These are phyloP conservation scores for Xylariaceae sp. DNA, from an alignment of 2,329 filamentous ascomycete genomes.

Conservation along the genomic window DNA sequence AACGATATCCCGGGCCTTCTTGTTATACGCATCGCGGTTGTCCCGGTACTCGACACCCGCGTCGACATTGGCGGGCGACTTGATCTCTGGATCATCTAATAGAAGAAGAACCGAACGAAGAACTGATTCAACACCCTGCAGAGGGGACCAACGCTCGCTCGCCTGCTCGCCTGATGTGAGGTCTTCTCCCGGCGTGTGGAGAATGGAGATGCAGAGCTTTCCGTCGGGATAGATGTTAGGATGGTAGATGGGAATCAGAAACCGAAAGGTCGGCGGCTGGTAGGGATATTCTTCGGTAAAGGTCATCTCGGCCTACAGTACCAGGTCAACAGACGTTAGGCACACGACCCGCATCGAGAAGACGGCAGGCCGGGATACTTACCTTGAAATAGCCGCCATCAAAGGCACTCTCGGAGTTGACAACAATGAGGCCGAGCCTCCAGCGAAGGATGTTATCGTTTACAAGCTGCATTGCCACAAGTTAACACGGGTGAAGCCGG, in stretches of 20 bases:
- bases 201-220: conserved; percentile 90
- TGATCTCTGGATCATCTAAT: conserved; percentile 89
- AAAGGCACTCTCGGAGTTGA: conserved; percentile 88
- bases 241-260: conserved; percentile 73
- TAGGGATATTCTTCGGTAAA: conserved; percentile 90
- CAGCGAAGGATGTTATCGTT: conserved; percentile 82
- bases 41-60: conserved; percentile 82
- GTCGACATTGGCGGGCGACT: conserved; percentile 90
- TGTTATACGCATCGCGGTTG: conserved; percentile 62
- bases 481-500: conserved; percentile 8
- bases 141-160: conserved; percentile 87
- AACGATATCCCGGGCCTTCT: conserved; percentile 63
- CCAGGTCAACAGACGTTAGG: background rate
- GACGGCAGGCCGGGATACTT: conserved; percentile 15
- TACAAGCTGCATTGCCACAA: conserved; percentile 50
- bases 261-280: conserved; percentile 81
- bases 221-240: conserved; percentile 93
- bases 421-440: conserved; percentile 82
- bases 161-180: conserved; percentile 86
- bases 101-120: conserved; percentile 87
- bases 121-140: conserved; percentile 91
- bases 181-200: conserved; percentile 88
- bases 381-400: conserved; percentile 87
- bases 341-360: background rate
- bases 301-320: conserved; percentile 65